phyloP scores from a whole-genome alignment of 768 basidiomycete genomes.

The Kwoniella dendrophila region DNA sequence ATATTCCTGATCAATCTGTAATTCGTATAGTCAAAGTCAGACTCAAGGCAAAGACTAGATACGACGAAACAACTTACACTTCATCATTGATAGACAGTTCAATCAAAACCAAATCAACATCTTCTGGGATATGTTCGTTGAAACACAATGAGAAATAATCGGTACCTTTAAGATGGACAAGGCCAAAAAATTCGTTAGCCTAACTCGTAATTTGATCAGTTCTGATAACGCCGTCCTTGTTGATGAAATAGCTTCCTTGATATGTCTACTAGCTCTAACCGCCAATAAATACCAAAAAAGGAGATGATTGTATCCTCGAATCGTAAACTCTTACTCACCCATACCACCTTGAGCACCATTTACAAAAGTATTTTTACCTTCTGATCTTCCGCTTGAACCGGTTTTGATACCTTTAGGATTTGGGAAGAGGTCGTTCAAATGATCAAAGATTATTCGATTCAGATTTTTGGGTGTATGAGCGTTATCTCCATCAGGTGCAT shows the following conservation, averaged over 20 bases:
- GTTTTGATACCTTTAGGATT: conserved; percentile 14
- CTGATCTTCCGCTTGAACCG: conserved; percentile 22
- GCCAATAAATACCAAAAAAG: no score
- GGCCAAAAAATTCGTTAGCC: no score
- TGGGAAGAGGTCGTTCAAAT: conserved; percentile 37
- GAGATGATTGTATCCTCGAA: background rate
- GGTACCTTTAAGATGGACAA: conserved; percentile 18
- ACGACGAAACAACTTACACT: conserved; percentile 21
- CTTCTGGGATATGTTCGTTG: conserved; percentile 51
- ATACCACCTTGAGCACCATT: conserved; percentile 52
- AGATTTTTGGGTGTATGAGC: conserved; percentile 29
- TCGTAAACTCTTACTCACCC: conserved; percentile 23
- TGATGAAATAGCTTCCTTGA: no score
- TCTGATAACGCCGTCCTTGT: no score
- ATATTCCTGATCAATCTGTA: conserved; percentile 31
- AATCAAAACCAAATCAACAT: conserved; percentile 52
- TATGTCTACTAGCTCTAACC: no score
- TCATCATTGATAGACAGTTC: conserved; percentile 51
- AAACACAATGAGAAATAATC: conserved; percentile 54
- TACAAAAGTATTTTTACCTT: conserved; percentile 41
- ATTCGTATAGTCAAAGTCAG: background rate
- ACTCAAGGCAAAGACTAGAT: background rate
- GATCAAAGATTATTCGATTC: conserved; percentile 40
- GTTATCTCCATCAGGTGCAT: conserved; percentile 14
- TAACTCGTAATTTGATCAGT: no score